Evolutionary conservation across 2,329 filamentous ascomycete genomes (phyloP).

Genomic region (Ceratocystis harringtonii): DNA sequence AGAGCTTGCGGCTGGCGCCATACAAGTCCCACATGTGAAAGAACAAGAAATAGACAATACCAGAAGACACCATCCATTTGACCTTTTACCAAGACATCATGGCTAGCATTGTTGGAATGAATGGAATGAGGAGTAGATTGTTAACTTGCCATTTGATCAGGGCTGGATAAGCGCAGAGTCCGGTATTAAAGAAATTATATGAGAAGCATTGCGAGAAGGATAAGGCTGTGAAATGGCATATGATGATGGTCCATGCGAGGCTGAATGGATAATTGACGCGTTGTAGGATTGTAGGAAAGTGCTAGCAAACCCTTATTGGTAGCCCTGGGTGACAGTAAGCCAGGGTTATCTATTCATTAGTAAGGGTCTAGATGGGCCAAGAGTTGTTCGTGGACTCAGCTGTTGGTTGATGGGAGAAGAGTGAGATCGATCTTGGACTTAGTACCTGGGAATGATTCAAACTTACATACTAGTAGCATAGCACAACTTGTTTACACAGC

Average conservation of each 20-base stretch:
- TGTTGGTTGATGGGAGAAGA: no score
- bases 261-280: slow-evolving; percentile 2
- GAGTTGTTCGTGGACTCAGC: no score
- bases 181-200: neutral
- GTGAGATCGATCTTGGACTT: no score
- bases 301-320: neutral
- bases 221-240: neutral
- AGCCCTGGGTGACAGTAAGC: no score
- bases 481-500: no score
- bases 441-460: no score
- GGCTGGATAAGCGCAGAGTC: neutral
- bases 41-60: neutral
- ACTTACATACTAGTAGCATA: no score
- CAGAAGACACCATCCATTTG: slow-evolving; percentile 6
- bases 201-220: neutral
- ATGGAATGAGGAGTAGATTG: neutral
- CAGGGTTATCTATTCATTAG: no score
- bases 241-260: neutral
- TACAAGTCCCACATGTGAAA: neutral
- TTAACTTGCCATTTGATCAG: neutral
- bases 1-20: neutral
- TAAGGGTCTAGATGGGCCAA: no score
- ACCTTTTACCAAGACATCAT: slow-evolving; percentile 16
- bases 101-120: neutral
- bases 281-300: neutral